Percentiles rank a stretch among this genome's conserved stretches.
These are phyloP conservation scores for Amaranthus palmeri DNA, from an alignment of 148 eudicot genomes.

Conservation along the genomic window DNA sequence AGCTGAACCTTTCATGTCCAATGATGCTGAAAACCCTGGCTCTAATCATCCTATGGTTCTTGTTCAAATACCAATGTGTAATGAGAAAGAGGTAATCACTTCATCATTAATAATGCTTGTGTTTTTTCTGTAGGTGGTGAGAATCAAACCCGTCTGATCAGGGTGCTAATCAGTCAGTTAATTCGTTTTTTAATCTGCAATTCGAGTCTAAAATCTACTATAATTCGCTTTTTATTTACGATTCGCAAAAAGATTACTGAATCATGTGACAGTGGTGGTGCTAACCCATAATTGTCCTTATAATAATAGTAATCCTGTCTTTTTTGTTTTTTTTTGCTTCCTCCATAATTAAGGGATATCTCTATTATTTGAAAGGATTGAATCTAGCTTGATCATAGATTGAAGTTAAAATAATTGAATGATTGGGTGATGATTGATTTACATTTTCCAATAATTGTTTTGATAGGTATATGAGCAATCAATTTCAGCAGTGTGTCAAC, in stretches of 20 bases:
- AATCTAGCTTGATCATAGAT: neutral
- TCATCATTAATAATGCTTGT: too few species aligned
- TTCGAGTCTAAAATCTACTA: too few species aligned
- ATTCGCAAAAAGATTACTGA: too few species aligned
- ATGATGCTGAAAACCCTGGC: constrained; percentile 40
- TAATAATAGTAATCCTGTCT: neutral
- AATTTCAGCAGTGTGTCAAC: constrained; percentile 62
- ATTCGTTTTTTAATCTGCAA: too few species aligned
- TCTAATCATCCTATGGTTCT: constrained; percentile 49
- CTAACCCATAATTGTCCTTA: too few species aligned
- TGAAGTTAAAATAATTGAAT: neutral
- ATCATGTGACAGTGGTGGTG: too few species aligned
- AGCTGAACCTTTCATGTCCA: constrained; percentile 28
- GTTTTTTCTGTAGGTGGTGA: too few species aligned
- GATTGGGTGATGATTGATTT: neutral
- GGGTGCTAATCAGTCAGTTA: too few species aligned
- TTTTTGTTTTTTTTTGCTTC: too few species aligned
- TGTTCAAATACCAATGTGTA: constrained; percentile 62
- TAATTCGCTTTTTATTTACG: neutral
- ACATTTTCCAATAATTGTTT: neutral
- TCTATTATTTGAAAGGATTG: neutral
- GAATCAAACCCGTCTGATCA: too few species aligned
- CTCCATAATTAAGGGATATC: too few species aligned
- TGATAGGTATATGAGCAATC: constrained; percentile 69
- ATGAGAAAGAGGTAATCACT: constrained; percentile 44